phyloP scores from a whole-genome alignment of 2,329 filamentous ascomycete genomes.

The Sclerotinia subarctica region DNA sequence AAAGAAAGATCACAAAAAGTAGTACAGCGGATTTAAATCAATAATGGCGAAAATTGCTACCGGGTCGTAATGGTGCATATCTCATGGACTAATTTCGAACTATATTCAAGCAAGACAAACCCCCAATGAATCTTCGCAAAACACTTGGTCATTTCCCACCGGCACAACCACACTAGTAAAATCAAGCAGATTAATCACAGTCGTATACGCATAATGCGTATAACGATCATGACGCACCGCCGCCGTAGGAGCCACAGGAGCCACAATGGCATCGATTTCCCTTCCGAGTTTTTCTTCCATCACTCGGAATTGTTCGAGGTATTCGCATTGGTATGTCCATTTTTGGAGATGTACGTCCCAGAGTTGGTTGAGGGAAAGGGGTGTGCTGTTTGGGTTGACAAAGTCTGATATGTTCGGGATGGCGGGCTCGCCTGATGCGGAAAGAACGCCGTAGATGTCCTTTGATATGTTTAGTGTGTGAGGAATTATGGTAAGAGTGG shows the following conservation, averaged over 20 bases:
- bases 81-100: neutral
- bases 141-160: too few relatives aligned
- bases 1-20: neutral
- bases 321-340: slow-evolving; percentile 37
- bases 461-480: neutral
- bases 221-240: slow-evolving; percentile 35
- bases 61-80: neutral
- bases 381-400: slow-evolving; percentile 26
- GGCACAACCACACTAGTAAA: slow-evolving; percentile 44
- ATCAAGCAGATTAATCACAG: slow-evolving; percentile 34
- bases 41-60: neutral
- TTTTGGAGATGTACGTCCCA: slow-evolving; percentile 32
- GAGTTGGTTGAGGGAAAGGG: slow-evolving; percentile 32
- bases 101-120: neutral
- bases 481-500: neutral
- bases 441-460: slow-evolving; percentile 28
- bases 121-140: neutral
- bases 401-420: slow-evolving; percentile 39
- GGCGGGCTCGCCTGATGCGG: slow-evolving; percentile 39
- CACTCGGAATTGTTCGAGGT: slow-evolving; percentile 38
- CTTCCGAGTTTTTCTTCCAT: slow-evolving; percentile 32
- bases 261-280: slow-evolving; percentile 39
- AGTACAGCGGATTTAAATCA: neutral
- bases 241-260: slow-evolving; percentile 38
- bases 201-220: slow-evolving; percentile 33